Evolutionary conservation across 768 basidiomycete species (phyloP).

Genomic region (Russula emetica): DNA sequence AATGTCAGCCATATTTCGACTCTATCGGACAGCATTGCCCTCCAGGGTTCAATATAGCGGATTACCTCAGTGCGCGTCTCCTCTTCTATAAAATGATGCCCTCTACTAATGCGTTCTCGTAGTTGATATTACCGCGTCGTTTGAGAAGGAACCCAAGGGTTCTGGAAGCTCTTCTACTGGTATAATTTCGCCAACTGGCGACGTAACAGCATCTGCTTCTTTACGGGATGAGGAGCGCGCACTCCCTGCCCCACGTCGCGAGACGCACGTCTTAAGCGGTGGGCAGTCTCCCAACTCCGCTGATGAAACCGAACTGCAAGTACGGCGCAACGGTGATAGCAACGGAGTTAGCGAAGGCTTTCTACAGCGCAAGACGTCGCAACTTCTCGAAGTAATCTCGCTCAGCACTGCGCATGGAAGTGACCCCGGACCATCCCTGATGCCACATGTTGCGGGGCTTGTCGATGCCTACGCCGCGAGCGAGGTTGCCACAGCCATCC

Average conservation of each 20-base stretch:
- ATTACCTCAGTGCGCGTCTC: conserved; percentile 74
- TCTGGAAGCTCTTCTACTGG: conserved; percentile 33
- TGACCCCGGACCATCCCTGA: conserved; percentile 36
- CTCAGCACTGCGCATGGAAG: conserved; percentile 33
- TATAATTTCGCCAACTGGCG: conserved; percentile 36
- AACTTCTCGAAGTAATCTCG: conserved; percentile 57
- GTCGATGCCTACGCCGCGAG: conserved; percentile 69
- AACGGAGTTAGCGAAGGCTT: conserved; percentile 40
- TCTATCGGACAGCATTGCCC: conserved; percentile 82
- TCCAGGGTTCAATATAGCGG: conserved; percentile 93
- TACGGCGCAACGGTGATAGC: conserved; percentile 43
- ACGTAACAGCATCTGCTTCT: conserved; percentile 34
- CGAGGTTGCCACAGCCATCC: conserved; percentile 57
- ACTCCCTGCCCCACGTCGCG: conserved; percentile 29
- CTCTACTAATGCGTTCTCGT: conserved; percentile 28
- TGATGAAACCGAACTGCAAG: conserved; percentile 53
- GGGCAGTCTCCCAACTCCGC: conserved; percentile 35
- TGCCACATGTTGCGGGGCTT: conserved; percentile 64
- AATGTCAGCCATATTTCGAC: conserved; percentile 78
- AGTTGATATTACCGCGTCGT: conserved; percentile 47
- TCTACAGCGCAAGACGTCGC: conserved; percentile 69
- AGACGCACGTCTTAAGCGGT: conserved; percentile 8
- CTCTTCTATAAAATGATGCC: background rate
- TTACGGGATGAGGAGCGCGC: conserved; percentile 70
- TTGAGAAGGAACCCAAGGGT: conserved; percentile 38